A percentile compares a stretch with the other conserved stretches of the same genome.
These are phyloP conservation scores for Paecilomyces variotii DNA, from an alignment of 2,329 filamentous ascomycete species.

Conservation along the genomic window DNA sequence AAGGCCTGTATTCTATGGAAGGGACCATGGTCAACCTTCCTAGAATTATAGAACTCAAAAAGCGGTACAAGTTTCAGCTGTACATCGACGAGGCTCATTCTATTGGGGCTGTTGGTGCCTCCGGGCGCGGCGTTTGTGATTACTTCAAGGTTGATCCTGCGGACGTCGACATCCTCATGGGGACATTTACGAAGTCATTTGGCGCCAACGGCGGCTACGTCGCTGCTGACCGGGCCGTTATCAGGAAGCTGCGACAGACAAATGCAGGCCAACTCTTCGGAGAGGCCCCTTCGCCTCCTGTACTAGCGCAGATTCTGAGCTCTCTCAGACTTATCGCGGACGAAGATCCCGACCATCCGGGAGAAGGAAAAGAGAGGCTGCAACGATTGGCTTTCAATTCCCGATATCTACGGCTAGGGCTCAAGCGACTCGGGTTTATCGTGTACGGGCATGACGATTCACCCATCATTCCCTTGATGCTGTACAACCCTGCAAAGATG, in stretches of 20 bases:
- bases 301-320: conserved; percentile 79
- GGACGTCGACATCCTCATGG: conserved; percentile 90
- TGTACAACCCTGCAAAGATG: conserved; percentile 96
- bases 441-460: conserved; percentile 94
- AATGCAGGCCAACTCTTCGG: conserved; percentile 79
- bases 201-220: conserved; percentile 94
- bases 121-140: conserved; percentile 88
- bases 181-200: conserved; percentile 92
- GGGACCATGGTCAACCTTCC: conserved; percentile 94
- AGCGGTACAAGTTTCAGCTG: conserved; percentile 89
- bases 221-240: conserved; percentile 76
- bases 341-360: conserved; percentile 59
- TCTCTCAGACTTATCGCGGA: conserved; percentile 80
- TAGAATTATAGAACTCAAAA: conserved; percentile 72
- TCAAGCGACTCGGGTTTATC: conserved; percentile 90
- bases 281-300: conserved; percentile 75
- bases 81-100: conserved; percentile 96
- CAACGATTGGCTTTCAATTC: conserved; percentile 95
- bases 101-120: conserved; percentile 78
- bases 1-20: conserved; percentile 97
- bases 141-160: conserved; percentile 83
- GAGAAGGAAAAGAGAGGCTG: conserved; percentile 84
- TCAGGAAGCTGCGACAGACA: conserved; percentile 74
- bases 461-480: conserved; percentile 82
- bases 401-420: conserved; percentile 81